These are phyloP conservation scores for Komagataella kurtzmanii DNA, from an alignment of 805 yeast genomes.

Conservation along the genomic window DNA sequence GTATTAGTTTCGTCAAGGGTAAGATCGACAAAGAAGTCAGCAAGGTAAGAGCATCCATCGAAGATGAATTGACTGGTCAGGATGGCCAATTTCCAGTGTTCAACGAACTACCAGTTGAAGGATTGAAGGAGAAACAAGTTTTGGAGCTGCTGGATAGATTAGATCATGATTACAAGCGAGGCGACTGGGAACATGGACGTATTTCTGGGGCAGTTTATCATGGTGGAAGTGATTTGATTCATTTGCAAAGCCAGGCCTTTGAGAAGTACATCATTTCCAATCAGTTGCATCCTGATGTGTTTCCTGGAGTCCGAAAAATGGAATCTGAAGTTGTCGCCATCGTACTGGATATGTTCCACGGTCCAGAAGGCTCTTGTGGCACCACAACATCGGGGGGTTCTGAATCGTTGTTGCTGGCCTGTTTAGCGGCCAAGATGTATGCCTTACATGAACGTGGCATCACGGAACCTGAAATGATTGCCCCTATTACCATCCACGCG, in stretches of 20 bases:
- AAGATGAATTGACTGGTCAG: slow-evolving; percentile 42
- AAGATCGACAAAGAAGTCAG: slow-evolving; percentile 51
- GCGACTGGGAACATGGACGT: slow-evolving; percentile 71
- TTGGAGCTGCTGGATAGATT: slow-evolving; percentile 35
- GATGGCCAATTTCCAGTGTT: slow-evolving; percentile 31
- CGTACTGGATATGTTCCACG: slow-evolving; percentile 64
- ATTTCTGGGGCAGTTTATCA: slow-evolving; percentile 96
- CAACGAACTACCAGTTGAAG: slow-evolving; percentile 41
- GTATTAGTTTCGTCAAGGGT: slow-evolving; percentile 37
- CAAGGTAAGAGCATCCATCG: slow-evolving; percentile 33
- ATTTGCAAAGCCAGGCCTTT: slow-evolving; percentile 67
- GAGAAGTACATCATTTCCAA: slow-evolving; percentile 74
- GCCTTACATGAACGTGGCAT: slow-evolving; percentile 49
- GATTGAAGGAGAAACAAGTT: slow-evolving; percentile 36
- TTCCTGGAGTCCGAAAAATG: slow-evolving; percentile 94
- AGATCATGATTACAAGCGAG: slow-evolving; percentile 8
- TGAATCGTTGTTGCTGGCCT: slow-evolving; percentile 77
- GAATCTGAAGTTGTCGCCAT: slow-evolving; percentile 90
- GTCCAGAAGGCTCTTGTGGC: slow-evolving; percentile 62
- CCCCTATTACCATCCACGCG: slow-evolving; percentile 87
- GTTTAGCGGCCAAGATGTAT: slow-evolving; percentile 76
- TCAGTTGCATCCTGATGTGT: slow-evolving; percentile 93
- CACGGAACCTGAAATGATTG: slow-evolving; percentile 69
- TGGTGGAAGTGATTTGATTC: slow-evolving; percentile 71
- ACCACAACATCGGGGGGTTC: slow-evolving; percentile 92